Base-by-base conservation (phyloP, 495 filamentous ascomycete species). In the Neurospora africana region DNA sequence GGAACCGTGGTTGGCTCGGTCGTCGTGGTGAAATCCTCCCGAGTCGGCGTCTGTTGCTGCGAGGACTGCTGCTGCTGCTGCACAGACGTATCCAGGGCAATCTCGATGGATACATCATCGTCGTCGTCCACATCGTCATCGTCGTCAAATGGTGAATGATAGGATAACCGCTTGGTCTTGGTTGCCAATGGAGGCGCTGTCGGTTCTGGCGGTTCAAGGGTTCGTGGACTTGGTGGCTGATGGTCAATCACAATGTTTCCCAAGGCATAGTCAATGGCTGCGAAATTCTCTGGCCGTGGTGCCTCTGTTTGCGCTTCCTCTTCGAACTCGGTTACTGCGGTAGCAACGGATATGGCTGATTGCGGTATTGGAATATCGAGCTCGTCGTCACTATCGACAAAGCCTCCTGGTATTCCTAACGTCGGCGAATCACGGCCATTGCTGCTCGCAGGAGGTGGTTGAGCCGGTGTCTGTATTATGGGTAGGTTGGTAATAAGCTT, bases 281-380 rank as follows among this genome's bases (percentile, higher is more conserved):
- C 68, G 61, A 78, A 74, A 68, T 72, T 75, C 47, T 73, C 74
- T 33, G 72, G 74, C 58, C 73, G 75, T 33, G 83, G 78, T 3
- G 87, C 80, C n/a, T 90, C 88, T 4, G 84, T 86, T 76, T 93
- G 91, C 47, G 88, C 87, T 69, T 93, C 91, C 38, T 84, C 85
- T 71, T 93, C 91, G 75, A 93, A 91, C 72, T 88, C 85, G 8
- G 89, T 92, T n/a, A 85, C 85, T 68, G 86, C 87, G 23, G 87
- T 86, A 9, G 85, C 86, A n/a, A 78, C 82, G 11, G 91, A 86
- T 21, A 86, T 74, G 8, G 86, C 83, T 17, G 85, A 87, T 47
- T 79, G 79, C 15, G 87, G 87, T 1, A 79, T 75, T 68, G 53
- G 53, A 19, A 65, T 33, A 33, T 65, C 53, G 53, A 3, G 53